phyloP scores from a whole-genome alignment of 345 rosid genomes.

The Capsella bursapastoris region DNA sequence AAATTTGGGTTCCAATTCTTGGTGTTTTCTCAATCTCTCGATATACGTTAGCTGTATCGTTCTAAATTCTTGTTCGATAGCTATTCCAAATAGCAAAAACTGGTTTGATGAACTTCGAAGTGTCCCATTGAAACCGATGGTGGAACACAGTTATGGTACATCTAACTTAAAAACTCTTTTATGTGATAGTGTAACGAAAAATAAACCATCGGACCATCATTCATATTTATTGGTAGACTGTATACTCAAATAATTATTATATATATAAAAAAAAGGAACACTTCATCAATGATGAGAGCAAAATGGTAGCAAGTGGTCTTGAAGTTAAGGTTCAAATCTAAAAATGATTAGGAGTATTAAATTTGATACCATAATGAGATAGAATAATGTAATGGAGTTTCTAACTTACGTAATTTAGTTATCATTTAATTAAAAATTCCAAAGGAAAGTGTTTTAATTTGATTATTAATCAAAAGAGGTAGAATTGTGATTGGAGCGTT shows the following conservation, averaged over 20 bases:
- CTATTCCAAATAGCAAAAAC: conserved; percentile 74
- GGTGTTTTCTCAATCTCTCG: conserved; percentile 17
- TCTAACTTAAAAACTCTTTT: conserved; percentile 8
- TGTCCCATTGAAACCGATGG: conserved; percentile 71
- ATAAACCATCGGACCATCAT: not conserved
- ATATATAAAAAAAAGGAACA: not conserved
- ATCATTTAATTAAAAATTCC: conserved; percentile 1
- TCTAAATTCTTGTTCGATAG: conserved; percentile 60
- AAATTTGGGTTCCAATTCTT: not conserved
- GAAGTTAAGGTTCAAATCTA: not conserved
- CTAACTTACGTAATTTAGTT: conserved; percentile 1
- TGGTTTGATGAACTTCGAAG: conserved; percentile 78
- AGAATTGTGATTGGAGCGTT: conserved; percentile 30
- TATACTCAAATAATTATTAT: not conserved
- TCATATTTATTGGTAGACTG: not conserved
- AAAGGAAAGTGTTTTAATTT: not conserved
- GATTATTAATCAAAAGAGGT: not conserved
- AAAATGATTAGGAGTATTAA: conserved; percentile 3
- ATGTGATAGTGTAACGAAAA: not conserved
- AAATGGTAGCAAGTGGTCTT: conserved; percentile 2
- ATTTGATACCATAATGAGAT: conserved; percentile 1
- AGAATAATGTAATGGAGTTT: conserved; percentile 6
- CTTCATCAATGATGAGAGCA: not conserved
- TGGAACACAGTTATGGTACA: conserved; percentile 41
- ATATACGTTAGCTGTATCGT: conserved; percentile 70